phyloP scores from a whole-genome alignment of 2,329 filamentous ascomycete genomes.

The Pseudomassariella vexata region DNA sequence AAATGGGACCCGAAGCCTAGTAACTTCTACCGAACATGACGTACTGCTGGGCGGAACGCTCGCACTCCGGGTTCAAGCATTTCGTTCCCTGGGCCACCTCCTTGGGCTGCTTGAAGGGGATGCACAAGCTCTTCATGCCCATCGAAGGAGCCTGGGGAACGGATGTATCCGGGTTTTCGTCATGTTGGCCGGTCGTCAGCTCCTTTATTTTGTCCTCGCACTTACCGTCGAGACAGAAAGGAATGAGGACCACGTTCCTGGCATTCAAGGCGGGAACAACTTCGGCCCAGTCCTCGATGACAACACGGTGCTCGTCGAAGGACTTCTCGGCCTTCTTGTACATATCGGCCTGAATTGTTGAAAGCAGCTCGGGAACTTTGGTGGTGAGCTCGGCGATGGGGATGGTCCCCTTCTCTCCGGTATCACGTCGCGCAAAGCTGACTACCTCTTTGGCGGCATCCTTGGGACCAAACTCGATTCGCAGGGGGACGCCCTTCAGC shows the following conservation, averaged over 20 bases:
- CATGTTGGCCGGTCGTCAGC: conserved; percentile 70
- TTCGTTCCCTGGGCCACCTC: conserved; percentile 76
- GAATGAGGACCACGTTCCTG: conserved; percentile 90
- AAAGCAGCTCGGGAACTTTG: conserved; percentile 73
- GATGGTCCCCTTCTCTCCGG: conserved; percentile 75
- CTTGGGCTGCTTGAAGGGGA: conserved; percentile 76
- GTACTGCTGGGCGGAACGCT: conserved; percentile 71
- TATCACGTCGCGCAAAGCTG: conserved; percentile 81
- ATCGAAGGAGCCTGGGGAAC: conserved; percentile 51
- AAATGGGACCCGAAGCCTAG: no score
- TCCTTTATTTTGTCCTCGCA: conserved; percentile 97
- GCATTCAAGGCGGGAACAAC: conserved; percentile 84
- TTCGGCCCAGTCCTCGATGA: conserved; percentile 82
- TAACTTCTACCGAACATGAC: conserved; percentile 84
- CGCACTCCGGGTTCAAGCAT: conserved; percentile 87
- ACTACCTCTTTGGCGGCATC: conserved; percentile 83
- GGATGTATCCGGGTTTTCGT: conserved; percentile 43
- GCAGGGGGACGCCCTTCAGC: conserved; percentile 87
- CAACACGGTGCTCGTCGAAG: conserved; percentile 75
- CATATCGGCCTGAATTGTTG: conserved; percentile 85
- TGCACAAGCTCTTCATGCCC: conserved; percentile 69
- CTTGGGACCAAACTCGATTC: conserved; percentile 93
- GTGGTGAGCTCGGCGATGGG: conserved; percentile 67
- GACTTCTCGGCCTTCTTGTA: conserved; percentile 67
- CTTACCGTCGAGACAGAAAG: conserved; percentile 73